Conservation (phyloP, 768 basidiomycete genomes). For the Calocybe gangraenosa region DNA sequence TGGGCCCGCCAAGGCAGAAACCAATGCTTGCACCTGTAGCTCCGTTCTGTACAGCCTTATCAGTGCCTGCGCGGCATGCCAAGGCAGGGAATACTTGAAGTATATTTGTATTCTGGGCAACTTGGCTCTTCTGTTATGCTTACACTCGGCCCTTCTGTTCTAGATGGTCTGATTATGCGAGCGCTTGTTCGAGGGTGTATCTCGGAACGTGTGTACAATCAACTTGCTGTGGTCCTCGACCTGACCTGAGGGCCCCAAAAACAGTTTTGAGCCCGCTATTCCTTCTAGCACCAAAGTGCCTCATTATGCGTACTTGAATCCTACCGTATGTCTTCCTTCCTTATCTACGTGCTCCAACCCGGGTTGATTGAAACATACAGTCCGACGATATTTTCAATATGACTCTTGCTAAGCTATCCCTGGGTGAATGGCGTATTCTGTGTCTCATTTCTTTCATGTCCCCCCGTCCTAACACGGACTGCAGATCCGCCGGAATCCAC, state of each 20-base stretch:
- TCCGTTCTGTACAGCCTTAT: conserved; percentile 48
- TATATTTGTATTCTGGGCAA: conserved; percentile 22
- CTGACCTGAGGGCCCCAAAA: background rate
- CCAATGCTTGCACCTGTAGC: conserved; percentile 44
- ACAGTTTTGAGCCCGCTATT: conserved; percentile 34
- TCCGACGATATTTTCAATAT: conserved; percentile 27
- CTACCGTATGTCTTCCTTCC: conserved; percentile 27
- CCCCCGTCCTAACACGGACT: background rate
- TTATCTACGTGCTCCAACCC: too few species aligned
- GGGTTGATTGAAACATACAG: conserved; percentile 16
- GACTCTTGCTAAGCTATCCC: conserved; percentile 22
- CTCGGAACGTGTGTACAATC: conserved; percentile 24
- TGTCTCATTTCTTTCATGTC: too few species aligned
- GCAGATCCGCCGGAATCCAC: conserved; percentile 34
- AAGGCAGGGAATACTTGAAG: conserved; percentile 30
- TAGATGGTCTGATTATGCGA: conserved; percentile 48
- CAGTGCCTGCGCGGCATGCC: conserved; percentile 48
- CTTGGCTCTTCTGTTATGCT: too few species aligned
- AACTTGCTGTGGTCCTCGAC: background rate
- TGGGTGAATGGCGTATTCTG: conserved; percentile 16
- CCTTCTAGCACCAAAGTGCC: conserved; percentile 42
- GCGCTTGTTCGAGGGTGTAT: conserved; percentile 43
- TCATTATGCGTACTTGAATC: conserved; percentile 46
- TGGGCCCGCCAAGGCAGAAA: conserved; percentile 28
- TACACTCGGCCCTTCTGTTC: background rate